Conservation (phyloP, 495 filamentous ascomycete species). For the Aspergillus bridgeri region DNA sequence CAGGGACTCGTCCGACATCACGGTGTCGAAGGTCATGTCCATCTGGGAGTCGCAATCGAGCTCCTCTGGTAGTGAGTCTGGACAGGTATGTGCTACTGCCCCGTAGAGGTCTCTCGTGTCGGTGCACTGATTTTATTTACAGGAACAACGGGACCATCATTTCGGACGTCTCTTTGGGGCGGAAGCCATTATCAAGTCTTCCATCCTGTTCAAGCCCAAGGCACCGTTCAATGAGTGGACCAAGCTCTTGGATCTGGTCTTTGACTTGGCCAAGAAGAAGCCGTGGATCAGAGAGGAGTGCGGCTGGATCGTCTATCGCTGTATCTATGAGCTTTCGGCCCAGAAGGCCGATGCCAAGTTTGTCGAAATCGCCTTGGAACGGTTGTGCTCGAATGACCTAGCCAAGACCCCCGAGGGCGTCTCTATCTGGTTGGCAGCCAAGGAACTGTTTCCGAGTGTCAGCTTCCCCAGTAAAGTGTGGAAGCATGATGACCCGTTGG, state of each 20-base stretch:
- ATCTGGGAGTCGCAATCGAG: conserved; percentile 69
- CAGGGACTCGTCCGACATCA: conserved; percentile 38
- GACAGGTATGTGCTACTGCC: conserved; percentile 43
- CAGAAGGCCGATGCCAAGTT: conserved; percentile 39
- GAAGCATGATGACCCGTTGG: conserved; percentile 67
- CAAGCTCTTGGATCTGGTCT: conserved; percentile 52
- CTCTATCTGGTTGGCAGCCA: conserved; percentile 75
- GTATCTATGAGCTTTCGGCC: conserved; percentile 40
- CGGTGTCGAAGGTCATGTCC: conserved; percentile 48
- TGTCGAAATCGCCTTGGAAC: conserved; percentile 59
- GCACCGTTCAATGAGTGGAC: conserved; percentile 52
- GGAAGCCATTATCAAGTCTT: conserved; percentile 77
- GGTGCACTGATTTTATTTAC: conserved; percentile 11
- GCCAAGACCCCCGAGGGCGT: conserved; percentile 80
- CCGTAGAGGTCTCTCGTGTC: background rate
- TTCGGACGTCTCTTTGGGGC: conserved; percentile 85
- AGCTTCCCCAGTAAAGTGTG: conserved; percentile 67
- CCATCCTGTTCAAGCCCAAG: conserved; percentile 59
- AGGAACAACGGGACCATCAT: conserved; percentile 81
- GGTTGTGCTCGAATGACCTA: conserved; percentile 58
- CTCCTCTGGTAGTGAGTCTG: conserved; percentile 58
- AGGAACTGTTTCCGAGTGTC: conserved; percentile 59
- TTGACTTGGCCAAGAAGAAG: conserved; percentile 59
- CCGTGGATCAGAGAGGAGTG: conserved; percentile 88
- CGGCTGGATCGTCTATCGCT: conserved; percentile 62